A percentile compares a stretch with the other conserved stretches of the same genome.
These are phyloP conservation scores for Penicillium waksmanii DNA, from an alignment of 495 filamentous ascomycete genomes.

Conservation along the genomic window DNA sequence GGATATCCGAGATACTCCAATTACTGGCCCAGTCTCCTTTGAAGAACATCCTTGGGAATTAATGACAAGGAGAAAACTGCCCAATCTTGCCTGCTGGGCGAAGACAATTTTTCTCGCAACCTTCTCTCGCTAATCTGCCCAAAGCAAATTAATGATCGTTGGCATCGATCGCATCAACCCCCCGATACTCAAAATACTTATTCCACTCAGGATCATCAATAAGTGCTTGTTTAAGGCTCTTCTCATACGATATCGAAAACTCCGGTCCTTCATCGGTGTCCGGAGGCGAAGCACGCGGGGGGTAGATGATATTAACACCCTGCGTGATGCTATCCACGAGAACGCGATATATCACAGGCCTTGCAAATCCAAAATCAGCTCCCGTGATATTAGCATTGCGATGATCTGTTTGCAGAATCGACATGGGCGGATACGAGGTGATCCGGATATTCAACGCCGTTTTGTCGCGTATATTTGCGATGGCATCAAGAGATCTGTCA, in stretches of 20 bases:
- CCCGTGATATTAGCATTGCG: conserved; percentile 25
- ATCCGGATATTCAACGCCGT: conserved; percentile 27
- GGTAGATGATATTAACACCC: conserved; percentile 27
- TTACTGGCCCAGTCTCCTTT: too few relatives aligned
- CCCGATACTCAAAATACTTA: conserved; percentile 46
- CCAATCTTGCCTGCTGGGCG: too few relatives aligned
- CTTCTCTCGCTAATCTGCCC: too few relatives aligned
- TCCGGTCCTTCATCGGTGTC: conserved; percentile 47
- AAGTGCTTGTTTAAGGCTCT: conserved; percentile 32
- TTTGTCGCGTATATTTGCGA: conserved; percentile 45
- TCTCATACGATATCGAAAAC: conserved; percentile 46
- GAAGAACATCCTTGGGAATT: too few relatives aligned
- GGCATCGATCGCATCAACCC: conserved; percentile 6
- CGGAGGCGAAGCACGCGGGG: conserved; percentile 12
- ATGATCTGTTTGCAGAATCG: conserved; percentile 31
- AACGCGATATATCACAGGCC: conserved; percentile 25
- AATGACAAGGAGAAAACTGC: too few relatives aligned
- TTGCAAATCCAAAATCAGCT: conserved; percentile 30
- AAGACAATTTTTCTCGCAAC: too few relatives aligned
- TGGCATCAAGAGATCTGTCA: conserved; percentile 27
- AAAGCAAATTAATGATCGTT: too few relatives aligned
- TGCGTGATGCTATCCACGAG: conserved; percentile 20
- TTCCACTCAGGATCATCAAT: conserved; percentile 43
- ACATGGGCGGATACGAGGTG: conserved; percentile 24
- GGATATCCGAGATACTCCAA: too few relatives aligned